Conservation (phyloP, 768 basidiomycete species). For the Mycena rosella region DNA sequence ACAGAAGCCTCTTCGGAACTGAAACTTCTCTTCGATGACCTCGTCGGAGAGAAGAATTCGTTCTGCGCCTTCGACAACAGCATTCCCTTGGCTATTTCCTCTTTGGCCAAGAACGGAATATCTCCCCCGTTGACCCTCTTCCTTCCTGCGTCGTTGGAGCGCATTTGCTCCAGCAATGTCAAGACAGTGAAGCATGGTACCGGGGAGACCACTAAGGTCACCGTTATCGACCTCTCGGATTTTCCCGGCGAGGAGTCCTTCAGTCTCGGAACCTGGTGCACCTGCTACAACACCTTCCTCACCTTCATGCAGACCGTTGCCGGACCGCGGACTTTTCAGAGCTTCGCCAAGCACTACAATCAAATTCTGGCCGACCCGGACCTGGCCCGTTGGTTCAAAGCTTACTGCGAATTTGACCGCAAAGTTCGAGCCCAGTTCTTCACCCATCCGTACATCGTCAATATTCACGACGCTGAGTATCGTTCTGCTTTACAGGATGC, state of each 20-base stretch:
- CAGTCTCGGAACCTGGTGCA: slow-evolving; percentile 11
- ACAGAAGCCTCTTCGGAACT: background rate
- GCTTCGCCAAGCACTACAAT: slow-evolving; percentile 21
- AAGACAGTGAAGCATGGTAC: slow-evolving; percentile 20
- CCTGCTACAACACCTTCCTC: slow-evolving; percentile 22
- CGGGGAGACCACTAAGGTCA: slow-evolving; percentile 16
- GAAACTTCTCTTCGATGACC: slow-evolving; percentile 13
- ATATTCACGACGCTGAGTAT: slow-evolving; percentile 3
- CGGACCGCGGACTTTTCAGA: background rate
- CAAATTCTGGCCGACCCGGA: slow-evolving; percentile 6
- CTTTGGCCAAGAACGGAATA: slow-evolving; percentile 25
- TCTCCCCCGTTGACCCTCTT: slow-evolving; percentile 15
- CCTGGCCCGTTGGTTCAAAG: background rate
- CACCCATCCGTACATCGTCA: slow-evolving; percentile 17
- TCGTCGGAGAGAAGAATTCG: background rate
- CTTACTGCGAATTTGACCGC: slow-evolving; percentile 10
- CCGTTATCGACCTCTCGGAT: slow-evolving; percentile 11
- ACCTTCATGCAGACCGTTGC: background rate
- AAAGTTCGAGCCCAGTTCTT: slow-evolving; percentile 16
- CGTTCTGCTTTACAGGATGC: slow-evolving; percentile 19
- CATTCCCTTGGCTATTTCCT: slow-evolving; percentile 11
- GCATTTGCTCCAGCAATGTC: slow-evolving; percentile 18
- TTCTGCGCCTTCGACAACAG: slow-evolving; percentile 17
- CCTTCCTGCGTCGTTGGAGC: slow-evolving; percentile 9
- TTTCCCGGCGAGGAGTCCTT: slow-evolving; percentile 14